phyloP scores from a whole-genome alignment of 495 filamentous ascomycete genomes.

The Hypoxylon fragiforme region DNA sequence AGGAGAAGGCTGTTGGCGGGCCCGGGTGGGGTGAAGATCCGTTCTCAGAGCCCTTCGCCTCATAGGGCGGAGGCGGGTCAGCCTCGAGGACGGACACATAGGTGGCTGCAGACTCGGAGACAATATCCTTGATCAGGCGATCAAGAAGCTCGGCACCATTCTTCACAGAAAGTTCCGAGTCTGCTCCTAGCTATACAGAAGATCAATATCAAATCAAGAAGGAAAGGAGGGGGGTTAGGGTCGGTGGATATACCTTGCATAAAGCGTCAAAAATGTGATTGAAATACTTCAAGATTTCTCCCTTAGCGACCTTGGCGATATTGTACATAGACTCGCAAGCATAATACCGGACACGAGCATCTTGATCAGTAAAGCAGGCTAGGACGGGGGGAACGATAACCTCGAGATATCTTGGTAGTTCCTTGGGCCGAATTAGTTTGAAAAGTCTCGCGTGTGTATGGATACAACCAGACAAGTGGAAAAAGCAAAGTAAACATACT shows the following conservation, averaged over 20 bases:
- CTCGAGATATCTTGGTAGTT: conserved; percentile 87
- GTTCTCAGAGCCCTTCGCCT: conserved; percentile 52
- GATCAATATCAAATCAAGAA: conserved; percentile 9
- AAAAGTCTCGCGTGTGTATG: neutral
- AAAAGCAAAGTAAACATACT: conserved; percentile 60
- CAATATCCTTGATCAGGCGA: conserved; percentile 96
- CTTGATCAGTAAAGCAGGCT: conserved; percentile 98
- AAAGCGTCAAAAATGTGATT: conserved; percentile 97
- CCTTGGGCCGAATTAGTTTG: conserved; percentile 48
- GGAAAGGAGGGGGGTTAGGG: neutral
- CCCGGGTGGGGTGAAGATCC: conserved; percentile 55
- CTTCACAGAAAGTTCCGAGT: conserved; percentile 95
- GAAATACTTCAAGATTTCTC: conserved; percentile 93
- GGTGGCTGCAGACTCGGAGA: conserved; percentile 92
- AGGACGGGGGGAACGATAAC: conserved; percentile 95
- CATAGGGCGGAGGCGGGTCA: conserved; percentile 47
- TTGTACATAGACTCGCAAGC: conserved; percentile 99
- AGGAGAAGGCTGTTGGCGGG: conserved; percentile 86
- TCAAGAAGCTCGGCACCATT: conserved; percentile 97
- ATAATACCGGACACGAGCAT: conserved; percentile 97
- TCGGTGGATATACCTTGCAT: conserved; percentile 78
- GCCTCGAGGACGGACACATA: conserved; percentile 89
- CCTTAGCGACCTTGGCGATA: conserved; percentile 98
- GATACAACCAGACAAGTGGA: no score
- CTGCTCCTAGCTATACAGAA: conserved; percentile 76